Base-by-base conservation (phyloP, 2,329 filamentous ascomycete genomes). In the Aspergillus sp. region DNA sequence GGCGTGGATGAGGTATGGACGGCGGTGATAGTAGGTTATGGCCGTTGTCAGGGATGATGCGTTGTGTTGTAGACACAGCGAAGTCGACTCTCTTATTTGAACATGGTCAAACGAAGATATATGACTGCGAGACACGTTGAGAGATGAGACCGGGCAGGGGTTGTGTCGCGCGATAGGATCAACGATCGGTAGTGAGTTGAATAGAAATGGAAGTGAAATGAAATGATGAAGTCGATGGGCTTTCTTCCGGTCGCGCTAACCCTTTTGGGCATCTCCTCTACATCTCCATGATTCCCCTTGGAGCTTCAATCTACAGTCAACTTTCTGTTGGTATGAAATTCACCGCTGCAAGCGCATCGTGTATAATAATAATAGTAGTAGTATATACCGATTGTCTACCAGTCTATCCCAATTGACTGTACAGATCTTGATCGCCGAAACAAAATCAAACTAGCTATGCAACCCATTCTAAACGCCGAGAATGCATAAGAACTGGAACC, bases 231-330 rank as follows among this genome's bases (percentile, higher is more conserved):
- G 45, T 47, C 45, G 18, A 22, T 29, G 32, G 32, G 52, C 32
- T 42, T 54, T 54, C 52, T 54, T 54, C 52, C 52, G 32, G 36
- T 5, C 18, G 18, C 52, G 52, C 52, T 54, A 54, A 36, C 52
- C 36, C 2, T 16, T 45, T 45, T 45, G 11, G 52, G 20, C 22
- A 29, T 42, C 32, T 18, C 9, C 31, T 20, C 6, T 29, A 29
- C 26, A 29, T 29, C 26, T 29, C 26, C 26, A 3, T 22, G 22
- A 22, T 22, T 22, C 22, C 22, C 22, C 22, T 22, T 22, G 22
- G 22, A 22, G 4, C 22, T 22, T 22, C 22, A 22, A 26, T 9
- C 26, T 29, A 29, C 26, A 29, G 26, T 9, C 7, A 9, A 7
- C 7, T 29, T 26, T 5, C 4, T 26, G 26, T 26, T 9, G 26